Evolutionary conservation across 1,284 basidiomycete genomes (phyloP), one percentile per base, ranked within the genome.

Genomic region (Ceratobasidium sp.): DNA sequence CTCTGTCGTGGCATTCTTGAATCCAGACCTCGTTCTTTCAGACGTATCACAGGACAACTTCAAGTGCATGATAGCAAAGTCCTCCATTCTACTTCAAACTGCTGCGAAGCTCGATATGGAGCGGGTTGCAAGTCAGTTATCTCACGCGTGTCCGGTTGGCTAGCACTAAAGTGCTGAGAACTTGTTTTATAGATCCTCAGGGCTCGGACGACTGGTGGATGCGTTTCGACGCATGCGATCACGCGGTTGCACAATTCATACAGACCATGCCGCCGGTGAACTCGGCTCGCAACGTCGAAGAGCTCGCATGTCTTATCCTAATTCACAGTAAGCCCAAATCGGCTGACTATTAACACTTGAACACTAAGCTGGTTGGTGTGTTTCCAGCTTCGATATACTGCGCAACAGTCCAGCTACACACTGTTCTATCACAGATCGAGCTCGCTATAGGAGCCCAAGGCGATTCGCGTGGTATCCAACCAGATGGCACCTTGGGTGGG

Each of bases 251-350:
- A 9, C 52, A 43, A 14, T 69, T 55, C 41, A 57, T 41, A 28
- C 44, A 44, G 13, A 69, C 66, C 9, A 69, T 69, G 66, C 66
- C 66, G n/a, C 52, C 66, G 3, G 66, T 69, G n/a, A 11, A 57
- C 21, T 3, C 44, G 4, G 50, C 44, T 9, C 50, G 66, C 13
- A 57, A 69, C 14, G 5, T 26, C n/a, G 50, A 69, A 28, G 66
- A 69, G 21, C 52, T 69, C 28, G 32, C 52, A 2, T 46, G 28
- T 28, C 38, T 57, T 5, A 43, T 69, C 9, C 38, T 69, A 26
- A 32, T 69, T 32, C 66, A 69, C 50, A 57, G 66, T 69, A 23
- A 46, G 66, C 47, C 7, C 47, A 43, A 44, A 23, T 26, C 35
- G 23, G 21, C 5, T n/a, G 21, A n/a, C 28, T 13, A 30, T 54